phyloP scores from a whole-genome alignment of 2,329 filamentous ascomycete species.

The Alternaria sp. region DNA sequence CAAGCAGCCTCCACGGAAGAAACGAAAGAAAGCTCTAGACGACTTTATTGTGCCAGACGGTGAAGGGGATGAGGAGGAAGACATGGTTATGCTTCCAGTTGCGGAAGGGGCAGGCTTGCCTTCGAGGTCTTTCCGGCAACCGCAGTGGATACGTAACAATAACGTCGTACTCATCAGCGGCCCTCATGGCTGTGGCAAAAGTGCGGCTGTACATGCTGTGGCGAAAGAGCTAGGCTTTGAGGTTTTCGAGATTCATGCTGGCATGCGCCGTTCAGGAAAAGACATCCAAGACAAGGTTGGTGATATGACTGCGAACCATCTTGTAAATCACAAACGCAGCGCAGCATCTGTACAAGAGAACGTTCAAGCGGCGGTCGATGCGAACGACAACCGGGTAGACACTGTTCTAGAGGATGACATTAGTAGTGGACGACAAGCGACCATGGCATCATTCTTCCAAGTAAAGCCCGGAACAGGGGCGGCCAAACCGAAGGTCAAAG shows the following conservation, averaged over 20 bases:
- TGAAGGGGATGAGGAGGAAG: slow-evolving; percentile 45
- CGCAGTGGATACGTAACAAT: slow-evolving; percentile 52
- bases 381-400: slow-evolving; percentile 48
- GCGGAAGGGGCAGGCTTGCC: slow-evolving; percentile 66
- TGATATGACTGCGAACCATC: slow-evolving; percentile 95
- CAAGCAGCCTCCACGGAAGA: slow-evolving; percentile 64
- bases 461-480: slow-evolving; percentile 35
- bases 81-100: slow-evolving; percentile 72
- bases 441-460: slow-evolving; percentile 83
- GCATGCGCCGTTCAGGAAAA: slow-evolving; percentile 82
- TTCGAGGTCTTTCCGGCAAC: slow-evolving; percentile 45
- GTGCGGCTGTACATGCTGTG: slow-evolving; percentile 87
- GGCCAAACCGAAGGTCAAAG: slow-evolving; percentile 27
- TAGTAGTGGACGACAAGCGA: slow-evolving; percentile 76
- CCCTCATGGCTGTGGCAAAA: slow-evolving; percentile 90
- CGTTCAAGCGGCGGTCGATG: slow-evolving; percentile 29
- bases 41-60: slow-evolving; percentile 48
- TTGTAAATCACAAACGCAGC: slow-evolving; percentile 67
- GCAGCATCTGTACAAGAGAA: slow-evolving; percentile 37
- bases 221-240: slow-evolving; percentile 93
- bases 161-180: slow-evolving; percentile 91
- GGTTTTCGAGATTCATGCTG: slow-evolving; percentile 91
- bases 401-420: slow-evolving; percentile 65
- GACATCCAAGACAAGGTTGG: slow-evolving; percentile 92
- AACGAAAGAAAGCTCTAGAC: slow-evolving; percentile 59